Evolutionary conservation across 352 stramenopile species (phyloP), one percentile per base, ranked within the genome.

Genomic region (Phytophthora palmivora): DNA sequence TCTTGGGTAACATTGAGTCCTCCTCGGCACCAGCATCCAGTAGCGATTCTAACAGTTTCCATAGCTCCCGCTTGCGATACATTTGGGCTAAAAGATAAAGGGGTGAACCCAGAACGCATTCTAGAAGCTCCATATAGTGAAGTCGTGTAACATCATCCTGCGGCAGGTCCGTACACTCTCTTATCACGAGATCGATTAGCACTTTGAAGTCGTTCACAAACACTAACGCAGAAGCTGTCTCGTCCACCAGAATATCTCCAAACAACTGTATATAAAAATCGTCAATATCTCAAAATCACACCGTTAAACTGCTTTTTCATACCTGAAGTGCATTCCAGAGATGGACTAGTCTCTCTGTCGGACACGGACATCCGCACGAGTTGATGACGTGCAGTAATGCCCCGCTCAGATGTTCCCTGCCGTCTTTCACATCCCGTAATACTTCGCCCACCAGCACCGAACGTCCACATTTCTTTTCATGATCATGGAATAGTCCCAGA

Each of bases 321-420:
- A 91, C 79, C 75, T 87, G 74, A 5, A 92, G 53, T 15, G 72
- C 48, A 41, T 91, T 83, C 51, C 67, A 73, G 11, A 92, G 63
- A 22, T 88, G 71, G 7, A 75, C 57, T 21, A 63, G 51, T 15
- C 80, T 65, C 39, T 69, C 51, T 1, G 34, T 38, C 0, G 74
- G 70, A 62, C 80, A 90, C 36, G 84, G 84, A 64, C 74, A 91
- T n/a, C 84, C 84, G 28, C 84, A 91, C 59, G 82, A 89, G 52
- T 92, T 92, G 59, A 92, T 89, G 55, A 91, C 84, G 63, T 92
- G 81, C 60, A 92, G 66, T 37, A 92, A 42, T 44, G 84, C 84
- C 15, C 78, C 79, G 30, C 84, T 78, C 19, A 92, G 44, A 59
- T 91, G 78, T 41, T 92, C 64, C 18, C 71, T 72, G 10, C 84